phyloP scores from a whole-genome alignment of 345 rosid genomes.

The Sisymbrium irio region DNA sequence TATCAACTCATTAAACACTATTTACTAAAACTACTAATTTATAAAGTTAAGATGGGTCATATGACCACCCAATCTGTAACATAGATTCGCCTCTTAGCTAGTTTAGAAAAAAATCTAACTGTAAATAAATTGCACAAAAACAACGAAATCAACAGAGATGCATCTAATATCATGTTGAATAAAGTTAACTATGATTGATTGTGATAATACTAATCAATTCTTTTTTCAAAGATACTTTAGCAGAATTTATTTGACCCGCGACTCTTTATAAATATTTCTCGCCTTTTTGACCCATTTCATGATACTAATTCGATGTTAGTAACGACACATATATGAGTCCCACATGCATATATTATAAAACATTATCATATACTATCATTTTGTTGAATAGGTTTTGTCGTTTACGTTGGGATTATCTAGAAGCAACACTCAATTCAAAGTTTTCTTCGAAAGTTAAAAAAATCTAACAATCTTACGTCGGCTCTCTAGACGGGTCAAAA shows the following conservation, averaged over 20 bases:
- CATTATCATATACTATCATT: not conserved
- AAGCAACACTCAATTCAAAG: constrained; percentile 1
- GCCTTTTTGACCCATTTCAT: not conserved
- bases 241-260: not conserved
- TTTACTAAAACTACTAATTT: too few species aligned
- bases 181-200: not conserved
- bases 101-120: too few species aligned
- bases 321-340: not conserved
- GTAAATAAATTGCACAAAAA: not conserved
- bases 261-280: not conserved
- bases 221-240: not conserved
- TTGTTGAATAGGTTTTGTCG: not conserved
- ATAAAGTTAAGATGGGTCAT: too few species aligned
- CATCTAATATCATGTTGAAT: not conserved
- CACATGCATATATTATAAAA: not conserved
- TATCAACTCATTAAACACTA: too few species aligned
- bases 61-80: too few species aligned
- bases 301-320: not conserved
- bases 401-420: not conserved
- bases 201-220: not conserved
- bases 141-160: not conserved
- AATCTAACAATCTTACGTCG: not conserved
- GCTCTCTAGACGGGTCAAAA: constrained; percentile 15
- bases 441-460: not conserved
- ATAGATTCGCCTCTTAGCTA: too few species aligned